Base-by-base conservation (phyloP, 73 alveolate species). In the Paramecium sexaurelia region DNA sequence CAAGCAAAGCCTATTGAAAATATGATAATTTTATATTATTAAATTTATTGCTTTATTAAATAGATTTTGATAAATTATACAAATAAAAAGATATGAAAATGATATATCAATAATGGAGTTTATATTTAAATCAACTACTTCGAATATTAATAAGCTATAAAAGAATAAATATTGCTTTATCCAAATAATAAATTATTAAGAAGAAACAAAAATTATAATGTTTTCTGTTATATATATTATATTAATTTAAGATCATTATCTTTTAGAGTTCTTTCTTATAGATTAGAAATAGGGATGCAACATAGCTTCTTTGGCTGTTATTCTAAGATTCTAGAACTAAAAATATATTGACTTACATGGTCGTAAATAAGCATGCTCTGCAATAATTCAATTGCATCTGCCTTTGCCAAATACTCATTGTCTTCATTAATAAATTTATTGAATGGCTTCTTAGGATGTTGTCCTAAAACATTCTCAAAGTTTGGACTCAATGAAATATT, bases 351-450 rank as follows among this genome's bases (percentile, higher is more conserved):
- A 40, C 7, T 41, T 88, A 88, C 92, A 68, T 96, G 97, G 89
- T 97, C 98, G 55, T 96, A 95, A 36, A 56, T 89, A 41, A 97
- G 94, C 97, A 97, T 94, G 83, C 95, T 91, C 69, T 93, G 61
- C n/a, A 96, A 89, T 47, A 97, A 78, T 55, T 97, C 99, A 24
- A 96, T 87, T 24, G 99, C 98, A 71, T 96, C 99, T 10, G 92
- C 94, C 32, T 93, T 86, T 13, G 96, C 96, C 39, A 96, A 84
- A 73, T 93, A 94, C 87, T 96, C 95, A 85, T 96, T 96, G 35
- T 94, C 96, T 56, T 92, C 75, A 91, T 92, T 96, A 55, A 96
- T 87, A 89, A 94, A 96, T 37, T 85, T 96, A 67, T 92, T 82
- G 95, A 95, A 94, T 11, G 95, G 94, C 83, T 94, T 95, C 93